phyloP scores from a whole-genome alignment of 306 rosid genomes.

The Albizia julibrissin region DNA sequence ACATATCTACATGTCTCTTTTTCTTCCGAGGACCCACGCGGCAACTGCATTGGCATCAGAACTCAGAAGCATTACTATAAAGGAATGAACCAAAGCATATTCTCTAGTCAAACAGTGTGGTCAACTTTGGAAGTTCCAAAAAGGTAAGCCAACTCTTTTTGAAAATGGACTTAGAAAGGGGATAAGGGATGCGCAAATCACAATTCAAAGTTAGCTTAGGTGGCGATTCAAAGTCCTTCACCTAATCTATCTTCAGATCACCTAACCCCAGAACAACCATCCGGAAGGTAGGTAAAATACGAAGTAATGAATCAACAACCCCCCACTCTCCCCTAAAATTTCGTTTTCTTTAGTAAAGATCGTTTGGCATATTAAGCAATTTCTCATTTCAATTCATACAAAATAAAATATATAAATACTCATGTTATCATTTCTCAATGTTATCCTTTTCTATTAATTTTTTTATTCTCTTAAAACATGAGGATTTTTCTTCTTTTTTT shows the following conservation, averaged over 20 bases:
- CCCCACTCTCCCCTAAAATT: neutral
- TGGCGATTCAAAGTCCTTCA: conserved; percentile 29
- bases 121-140: conserved; percentile 21
- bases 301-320: neutral
- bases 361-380: neutral
- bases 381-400: neutral
- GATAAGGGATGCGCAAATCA: neutral
- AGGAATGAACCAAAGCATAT: conserved; percentile 34
- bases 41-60: neutral
- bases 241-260: conserved; percentile 11
- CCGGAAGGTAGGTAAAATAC: neutral
- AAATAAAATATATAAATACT: neutral
- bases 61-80: conserved; percentile 8
- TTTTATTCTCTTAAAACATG: neutral
- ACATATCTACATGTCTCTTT: neutral
- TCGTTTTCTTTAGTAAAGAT: neutral
- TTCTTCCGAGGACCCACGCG: neutral
- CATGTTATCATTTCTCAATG: neutral
- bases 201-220: conserved; percentile 12
- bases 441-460: neutral
- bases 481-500: neutral
- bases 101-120: neutral
- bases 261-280: conserved; percentile 32
- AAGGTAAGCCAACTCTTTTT: neutral
- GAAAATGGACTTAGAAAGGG: conserved; percentile 9